Evolutionary conservation across 1,284 basidiomycete species (phyloP).

Genomic region (Caloboletus firmus): DNA sequence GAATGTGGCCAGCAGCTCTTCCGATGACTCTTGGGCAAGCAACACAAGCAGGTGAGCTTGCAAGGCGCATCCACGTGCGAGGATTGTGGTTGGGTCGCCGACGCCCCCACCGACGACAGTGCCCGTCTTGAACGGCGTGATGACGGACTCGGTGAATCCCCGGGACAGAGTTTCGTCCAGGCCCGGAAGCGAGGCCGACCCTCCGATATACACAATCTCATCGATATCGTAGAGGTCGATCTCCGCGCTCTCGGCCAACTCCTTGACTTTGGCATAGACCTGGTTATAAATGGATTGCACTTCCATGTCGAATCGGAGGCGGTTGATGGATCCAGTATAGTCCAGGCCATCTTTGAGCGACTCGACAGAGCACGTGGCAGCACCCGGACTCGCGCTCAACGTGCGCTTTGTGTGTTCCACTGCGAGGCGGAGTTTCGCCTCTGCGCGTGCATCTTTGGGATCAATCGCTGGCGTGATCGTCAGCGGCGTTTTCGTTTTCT

Average conservation of each 20-base stretch:
- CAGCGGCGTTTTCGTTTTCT: constrained; percentile 88
- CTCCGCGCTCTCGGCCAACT: constrained; percentile 60
- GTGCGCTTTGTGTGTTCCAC: constrained; percentile 96
- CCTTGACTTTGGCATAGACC: constrained; percentile 62
- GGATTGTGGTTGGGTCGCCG: constrained; percentile 85
- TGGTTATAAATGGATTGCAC: constrained; percentile 71
- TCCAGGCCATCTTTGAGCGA: constrained; percentile 94
- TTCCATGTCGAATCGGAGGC: constrained; percentile 92
- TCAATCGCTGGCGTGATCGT: constrained; percentile 58
- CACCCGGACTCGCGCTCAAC: constrained; percentile 82
- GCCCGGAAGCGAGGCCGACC: constrained; percentile 83
- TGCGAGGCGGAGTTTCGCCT: constrained; percentile 90
- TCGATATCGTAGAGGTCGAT: constrained; percentile 83
- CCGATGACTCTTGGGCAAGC: constrained; percentile 51
- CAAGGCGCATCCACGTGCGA: constrained; percentile 86
- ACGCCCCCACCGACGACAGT: constrained; percentile 68
- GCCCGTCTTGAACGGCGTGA: constrained; percentile 63
- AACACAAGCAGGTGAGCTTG: constrained; percentile 75
- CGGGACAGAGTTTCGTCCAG: constrained; percentile 73
- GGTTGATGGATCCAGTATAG: constrained; percentile 90
- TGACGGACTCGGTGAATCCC: constrained; percentile 69
- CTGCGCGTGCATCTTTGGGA: constrained; percentile 79
- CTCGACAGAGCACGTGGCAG: constrained; percentile 91
- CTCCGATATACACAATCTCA: constrained; percentile 91
- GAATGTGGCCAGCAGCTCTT: constrained; percentile 52